These are phyloP conservation scores for Wallacemonas sp. DNA, from an alignment of 208 protist species.

Conservation along the genomic window DNA sequence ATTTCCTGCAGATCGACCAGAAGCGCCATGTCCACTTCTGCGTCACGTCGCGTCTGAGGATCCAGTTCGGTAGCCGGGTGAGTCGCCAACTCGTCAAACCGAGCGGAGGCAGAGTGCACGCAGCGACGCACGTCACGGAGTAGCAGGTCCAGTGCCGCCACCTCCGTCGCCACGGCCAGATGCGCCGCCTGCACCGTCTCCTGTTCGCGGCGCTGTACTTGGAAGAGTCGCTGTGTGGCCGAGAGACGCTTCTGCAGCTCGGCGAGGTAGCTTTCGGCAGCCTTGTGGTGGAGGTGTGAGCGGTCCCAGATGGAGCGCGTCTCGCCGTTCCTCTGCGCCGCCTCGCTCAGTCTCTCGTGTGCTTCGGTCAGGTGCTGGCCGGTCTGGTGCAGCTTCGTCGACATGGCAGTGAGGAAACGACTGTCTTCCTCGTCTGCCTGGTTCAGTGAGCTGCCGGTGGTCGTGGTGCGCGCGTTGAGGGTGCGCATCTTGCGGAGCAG, in stretches of 20 bases:
- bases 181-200: constrained; percentile 67
- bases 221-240: constrained; percentile 45
- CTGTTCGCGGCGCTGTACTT: constrained; percentile 61
- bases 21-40: constrained; percentile 14
- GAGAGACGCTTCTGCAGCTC: constrained; percentile 37
- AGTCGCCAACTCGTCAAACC: constrained; percentile 16
- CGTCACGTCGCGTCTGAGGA: not conserved
- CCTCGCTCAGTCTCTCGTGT: not conserved
- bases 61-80: constrained; percentile 19
- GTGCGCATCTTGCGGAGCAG: not conserved
- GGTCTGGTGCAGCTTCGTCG: constrained; percentile 11
- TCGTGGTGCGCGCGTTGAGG: not conserved
- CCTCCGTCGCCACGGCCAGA: constrained; percentile 45
- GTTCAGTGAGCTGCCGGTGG: not conserved
- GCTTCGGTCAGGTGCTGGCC: not conserved
- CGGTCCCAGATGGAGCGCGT: constrained; percentile 29
- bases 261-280: constrained; percentile 27
- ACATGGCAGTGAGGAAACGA: not conserved
- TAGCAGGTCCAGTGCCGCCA: constrained; percentile 41
- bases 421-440: not conserved
- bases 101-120: constrained; percentile 11
- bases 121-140: constrained; percentile 37
- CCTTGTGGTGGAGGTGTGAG: constrained; percentile 36
- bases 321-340: constrained; percentile 11
- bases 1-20: constrained; percentile 20